Conservation (phyloP, 1,284 basidiomycete genomes). For the Ganoderma meredithae region DNA sequence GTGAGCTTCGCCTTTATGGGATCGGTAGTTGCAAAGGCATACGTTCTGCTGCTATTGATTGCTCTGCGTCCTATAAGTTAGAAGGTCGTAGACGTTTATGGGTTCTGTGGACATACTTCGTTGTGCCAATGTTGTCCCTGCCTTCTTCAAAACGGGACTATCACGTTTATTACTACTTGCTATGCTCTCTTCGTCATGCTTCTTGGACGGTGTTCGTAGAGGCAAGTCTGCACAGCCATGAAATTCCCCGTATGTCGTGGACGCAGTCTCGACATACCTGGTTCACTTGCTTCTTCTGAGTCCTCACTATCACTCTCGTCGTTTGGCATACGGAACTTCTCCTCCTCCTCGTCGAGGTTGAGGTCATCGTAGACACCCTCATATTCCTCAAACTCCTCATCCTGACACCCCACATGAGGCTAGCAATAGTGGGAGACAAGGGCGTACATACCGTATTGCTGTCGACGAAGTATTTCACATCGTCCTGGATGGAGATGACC, state of each 20-base stretch:
- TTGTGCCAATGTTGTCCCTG: conserved; percentile 62
- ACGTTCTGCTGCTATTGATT: conserved; percentile 58
- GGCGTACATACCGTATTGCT: conserved; percentile 83
- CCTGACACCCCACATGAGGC: conserved; percentile 55
- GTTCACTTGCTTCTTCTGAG: conserved; percentile 76
- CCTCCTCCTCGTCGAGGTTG: conserved; percentile 97
- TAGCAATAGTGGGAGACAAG: conserved; percentile 22
- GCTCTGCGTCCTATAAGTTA: conserved; percentile 43
- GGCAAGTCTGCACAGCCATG: conserved; percentile 51
- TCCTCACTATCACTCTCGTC: conserved; percentile 76
- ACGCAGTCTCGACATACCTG: conserved; percentile 44
- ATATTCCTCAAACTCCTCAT: conserved; percentile 98
- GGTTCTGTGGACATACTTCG: conserved; percentile 60
- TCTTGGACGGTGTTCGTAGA: conserved; percentile 70
- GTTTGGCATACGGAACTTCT: conserved; percentile 82
- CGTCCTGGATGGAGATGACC: conserved; percentile 88
- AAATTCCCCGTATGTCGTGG: background rate
- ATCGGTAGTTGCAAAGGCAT: conserved; percentile 32
- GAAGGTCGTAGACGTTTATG: conserved; percentile 1
- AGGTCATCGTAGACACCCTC: conserved; percentile 99
- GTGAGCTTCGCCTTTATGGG: conserved; percentile 19
- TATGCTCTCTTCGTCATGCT: conserved; percentile 78
- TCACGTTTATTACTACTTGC: conserved; percentile 76
- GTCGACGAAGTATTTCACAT: conserved; percentile 97
- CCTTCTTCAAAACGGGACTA: conserved; percentile 83